A percentile compares a stretch with the other conserved stretches of the same genome.
Conservation (phyloP, 1,284 basidiomycete species). For the Trichosporon coremiiforme region DNA sequence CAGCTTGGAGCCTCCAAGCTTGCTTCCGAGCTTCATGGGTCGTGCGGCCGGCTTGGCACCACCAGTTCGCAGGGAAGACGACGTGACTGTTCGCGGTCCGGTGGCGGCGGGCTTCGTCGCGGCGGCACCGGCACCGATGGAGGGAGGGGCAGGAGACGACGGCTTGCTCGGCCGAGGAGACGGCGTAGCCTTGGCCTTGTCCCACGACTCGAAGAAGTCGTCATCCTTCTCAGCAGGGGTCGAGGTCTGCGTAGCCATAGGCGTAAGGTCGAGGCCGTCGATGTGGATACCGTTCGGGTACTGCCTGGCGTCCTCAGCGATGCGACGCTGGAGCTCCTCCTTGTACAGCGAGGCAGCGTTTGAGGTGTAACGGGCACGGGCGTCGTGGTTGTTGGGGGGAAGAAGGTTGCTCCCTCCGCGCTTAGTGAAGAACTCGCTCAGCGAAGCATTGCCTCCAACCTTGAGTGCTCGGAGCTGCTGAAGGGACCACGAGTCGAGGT, state of each 20-base stretch:
- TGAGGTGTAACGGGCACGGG: conserved; percentile 86
- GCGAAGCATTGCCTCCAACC: conserved; percentile 88
- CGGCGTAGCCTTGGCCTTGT: conserved; percentile 62
- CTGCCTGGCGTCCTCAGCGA: conserved; percentile 75
- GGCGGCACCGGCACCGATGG: conserved; percentile 45
- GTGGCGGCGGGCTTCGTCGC: conserved; percentile 22
- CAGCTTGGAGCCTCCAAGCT: conserved; percentile 62
- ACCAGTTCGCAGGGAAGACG: conserved; percentile 55
- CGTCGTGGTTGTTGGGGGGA: conserved; percentile 66
- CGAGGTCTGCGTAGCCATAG: conserved; percentile 58
- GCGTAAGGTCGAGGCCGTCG: conserved; percentile 66
- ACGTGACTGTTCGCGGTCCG: conserved; percentile 57
- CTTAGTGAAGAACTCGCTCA: conserved; percentile 85
- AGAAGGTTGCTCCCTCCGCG: conserved; percentile 76
- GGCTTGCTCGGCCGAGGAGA: conserved; percentile 39
- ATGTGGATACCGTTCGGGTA: conserved; percentile 75
- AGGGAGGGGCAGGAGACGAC: conserved; percentile 42
- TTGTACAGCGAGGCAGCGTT: conserved; percentile 84
- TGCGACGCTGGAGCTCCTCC: conserved; percentile 81
- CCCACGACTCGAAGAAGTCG: conserved; percentile 94
- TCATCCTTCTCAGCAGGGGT: conserved; percentile 60
- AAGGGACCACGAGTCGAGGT: conserved; percentile 93
- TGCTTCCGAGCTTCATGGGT: conserved; percentile 66
- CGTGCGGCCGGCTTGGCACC: conserved; percentile 56
- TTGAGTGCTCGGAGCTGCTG: conserved; percentile 94